A percentile compares a stretch with the other conserved stretches of the same genome.
Conservation (phyloP, 768 basidiomycete species). For the Baorangia bicolor region DNA sequence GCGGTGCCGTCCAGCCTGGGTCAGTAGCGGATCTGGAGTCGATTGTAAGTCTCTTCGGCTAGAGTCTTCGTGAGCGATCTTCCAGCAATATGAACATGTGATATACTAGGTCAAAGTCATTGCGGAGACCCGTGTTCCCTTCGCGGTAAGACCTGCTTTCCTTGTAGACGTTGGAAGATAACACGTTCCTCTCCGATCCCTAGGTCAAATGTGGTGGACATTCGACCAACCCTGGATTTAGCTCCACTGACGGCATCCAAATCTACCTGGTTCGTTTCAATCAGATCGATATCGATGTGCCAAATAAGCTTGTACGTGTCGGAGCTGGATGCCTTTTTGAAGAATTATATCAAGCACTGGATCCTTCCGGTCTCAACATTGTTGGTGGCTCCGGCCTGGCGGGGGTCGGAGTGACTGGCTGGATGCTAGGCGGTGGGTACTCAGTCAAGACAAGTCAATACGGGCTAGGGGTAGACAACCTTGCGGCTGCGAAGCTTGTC, state of each 20-base stretch:
- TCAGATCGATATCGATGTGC: slow-evolving; percentile 6
- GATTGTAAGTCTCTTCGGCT: slow-evolving; percentile 4
- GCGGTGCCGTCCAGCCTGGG: slow-evolving; percentile 14
- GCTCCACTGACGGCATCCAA: slow-evolving; percentile 33
- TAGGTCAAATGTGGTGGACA: slow-evolving; percentile 38
- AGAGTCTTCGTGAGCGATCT: not conserved
- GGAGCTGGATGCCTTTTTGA: slow-evolving; percentile 31
- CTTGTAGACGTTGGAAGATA: not conserved
- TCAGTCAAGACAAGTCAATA: slow-evolving; percentile 34
- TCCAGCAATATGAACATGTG: not conserved
- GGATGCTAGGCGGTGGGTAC: slow-evolving; percentile 37
- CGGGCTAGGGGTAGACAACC: slow-evolving; percentile 36
- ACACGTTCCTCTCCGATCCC: not conserved
- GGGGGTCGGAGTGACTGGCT: slow-evolving; percentile 35
- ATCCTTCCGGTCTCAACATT: slow-evolving; percentile 8
- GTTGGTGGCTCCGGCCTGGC: slow-evolving; percentile 24
- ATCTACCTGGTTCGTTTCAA: slow-evolving; percentile 29
- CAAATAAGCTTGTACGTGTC: slow-evolving; percentile 13
- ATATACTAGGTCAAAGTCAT: slow-evolving; percentile 9
- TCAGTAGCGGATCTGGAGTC: slow-evolving; percentile 4
- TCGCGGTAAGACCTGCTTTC: slow-evolving; percentile 10
- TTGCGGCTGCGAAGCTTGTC: slow-evolving; percentile 28
- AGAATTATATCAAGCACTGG: slow-evolving; percentile 27
- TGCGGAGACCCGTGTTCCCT: slow-evolving; percentile 1
- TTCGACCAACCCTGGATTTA: slow-evolving; percentile 28